Evolutionary conservation across 176 grass and related monocot genomes (phyloP), one percentile per base, ranked within the genome.

Genomic region (Aegilops longissima): DNA sequence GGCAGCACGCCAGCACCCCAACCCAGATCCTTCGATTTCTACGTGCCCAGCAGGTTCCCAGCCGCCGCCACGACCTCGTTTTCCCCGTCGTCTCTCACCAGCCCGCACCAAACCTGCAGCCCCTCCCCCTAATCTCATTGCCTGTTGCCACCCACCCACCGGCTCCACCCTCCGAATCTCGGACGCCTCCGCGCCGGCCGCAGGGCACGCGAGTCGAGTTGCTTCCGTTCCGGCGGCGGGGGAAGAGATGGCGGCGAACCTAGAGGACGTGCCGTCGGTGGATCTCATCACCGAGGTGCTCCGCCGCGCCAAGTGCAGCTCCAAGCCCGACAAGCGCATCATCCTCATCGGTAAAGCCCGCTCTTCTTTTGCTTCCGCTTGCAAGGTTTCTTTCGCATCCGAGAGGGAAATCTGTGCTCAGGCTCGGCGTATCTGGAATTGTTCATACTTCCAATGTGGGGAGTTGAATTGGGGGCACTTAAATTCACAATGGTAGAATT

Each of bases 231-330:
- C 52, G 14, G 25, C 33, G 80, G 70, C 59, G 38, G 73, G 9
- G 83, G 35, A 31, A 66, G 79, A 17, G 83, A 81, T 64, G 86
- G 93, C 91, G 92, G 88, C 79, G 76, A 96, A 87, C 52, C 86
- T 98, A 52, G 94, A 96, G 92, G 97, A 98, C 14, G 94, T 96
- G 16, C 88, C 97, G 62, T 95, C 97, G 88, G 14, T 94, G 65
- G 92, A 98, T 90, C 88, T 98, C 88, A 98, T 96, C 92, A 86
- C 90, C 84, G 96, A 98, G 93, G 87, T 98, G 64, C 96, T 98
- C 76, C 93, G 86, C 83, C 93, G 93, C 47, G 88, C 91, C 92
- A 98, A 94, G 86, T 98, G 96, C 87, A 87, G 92, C 23, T 88
- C 96, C 73, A 98, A 96, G 90, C 97, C 94, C 8, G 94, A 98